Evolutionary conservation across 2,329 filamentous ascomycete genomes (phyloP).

Genomic region (Trichoderma gracile): DNA sequence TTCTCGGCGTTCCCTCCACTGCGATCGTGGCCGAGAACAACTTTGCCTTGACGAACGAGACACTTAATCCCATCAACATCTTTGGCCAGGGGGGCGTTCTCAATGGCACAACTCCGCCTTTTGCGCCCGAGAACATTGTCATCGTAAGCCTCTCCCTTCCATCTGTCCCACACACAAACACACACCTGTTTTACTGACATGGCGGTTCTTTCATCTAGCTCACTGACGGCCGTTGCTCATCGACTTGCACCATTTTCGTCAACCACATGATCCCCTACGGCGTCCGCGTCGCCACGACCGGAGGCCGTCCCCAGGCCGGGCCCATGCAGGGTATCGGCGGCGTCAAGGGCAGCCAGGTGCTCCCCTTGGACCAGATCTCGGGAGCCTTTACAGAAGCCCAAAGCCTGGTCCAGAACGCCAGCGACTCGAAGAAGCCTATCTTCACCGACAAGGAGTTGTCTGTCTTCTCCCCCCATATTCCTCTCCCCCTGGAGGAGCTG

Average conservation of each 20-base stretch:
- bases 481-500: background rate
- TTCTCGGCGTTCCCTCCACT: constrained; percentile 10
- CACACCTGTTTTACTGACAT: background rate
- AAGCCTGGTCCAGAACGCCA: background rate
- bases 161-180: too few species aligned
- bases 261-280: constrained; percentile 53
- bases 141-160: constrained; percentile 39
- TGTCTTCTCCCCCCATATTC: background rate
- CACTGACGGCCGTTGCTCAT: constrained; percentile 59
- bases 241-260: constrained; percentile 60
- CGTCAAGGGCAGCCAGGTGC: constrained; percentile 52
- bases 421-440: background rate
- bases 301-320: constrained; percentile 52
- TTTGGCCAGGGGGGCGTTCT: constrained; percentile 14
- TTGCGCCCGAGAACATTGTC: constrained; percentile 43
- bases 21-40: background rate
- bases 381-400: background rate
- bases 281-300: constrained; percentile 58
- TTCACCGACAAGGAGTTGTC: constrained; percentile 3
- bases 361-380: constrained; percentile 33
- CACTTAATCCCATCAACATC: constrained; percentile 4
- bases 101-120: constrained; percentile 31
- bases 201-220: background rate
- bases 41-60: constrained; percentile 27
- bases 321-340: constrained; percentile 62